Evolutionary conservation across 2,329 filamentous ascomycete genomes (phyloP), one percentile per base, ranked within the genome.

Genomic region (Penicillium sclerotigenum): DNA sequence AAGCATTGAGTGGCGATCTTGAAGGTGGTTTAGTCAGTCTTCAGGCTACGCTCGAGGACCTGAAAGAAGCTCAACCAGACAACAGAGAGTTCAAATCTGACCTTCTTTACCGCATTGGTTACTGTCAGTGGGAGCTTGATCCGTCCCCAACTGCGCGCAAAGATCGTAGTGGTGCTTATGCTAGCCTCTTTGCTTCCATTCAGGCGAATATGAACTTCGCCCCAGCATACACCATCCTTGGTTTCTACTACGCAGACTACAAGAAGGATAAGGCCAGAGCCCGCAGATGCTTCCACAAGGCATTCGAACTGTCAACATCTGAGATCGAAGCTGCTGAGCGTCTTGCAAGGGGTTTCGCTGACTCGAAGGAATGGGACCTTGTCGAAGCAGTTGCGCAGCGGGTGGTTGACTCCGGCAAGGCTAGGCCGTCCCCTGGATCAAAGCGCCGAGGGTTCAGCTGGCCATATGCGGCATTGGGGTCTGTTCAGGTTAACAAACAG

Each of bases 361-460:
- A 96, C 52, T 87, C 91, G 62, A 86, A 89, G 36, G 94, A 99
- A 67, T 99, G 94, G 94, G 94, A 97, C 63, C 86, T 95, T 48
- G 95, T 99, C 8, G 94, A 97, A 75, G 84, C 95, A 20, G 87
- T 99, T 31, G 89, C 94, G 1, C 89, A 92, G 70, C 85, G 95
- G 48, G 89, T 97, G 0, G 87, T 97, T 3, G 90, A 97, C 60
- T 97, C 93, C n/a, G 94, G 94, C 52, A 94, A 91, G 73, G 90
- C 93, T 38, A 89, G 88, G 63, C 90, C 91, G 24, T 86, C 92
- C 1, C 93, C 94, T 10, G 94, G 95, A 1, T 97, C 93, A 1
- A 96, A 95, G 80, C 87, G 89, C 65, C 93, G 90, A 73, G 91
- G 91, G 1, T 87, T 95, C 61, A 97, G 92, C 75, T 99, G 94